phyloP scores from a whole-genome alignment of 2,329 filamentous ascomycete species.

The Penicillium sp. region DNA sequence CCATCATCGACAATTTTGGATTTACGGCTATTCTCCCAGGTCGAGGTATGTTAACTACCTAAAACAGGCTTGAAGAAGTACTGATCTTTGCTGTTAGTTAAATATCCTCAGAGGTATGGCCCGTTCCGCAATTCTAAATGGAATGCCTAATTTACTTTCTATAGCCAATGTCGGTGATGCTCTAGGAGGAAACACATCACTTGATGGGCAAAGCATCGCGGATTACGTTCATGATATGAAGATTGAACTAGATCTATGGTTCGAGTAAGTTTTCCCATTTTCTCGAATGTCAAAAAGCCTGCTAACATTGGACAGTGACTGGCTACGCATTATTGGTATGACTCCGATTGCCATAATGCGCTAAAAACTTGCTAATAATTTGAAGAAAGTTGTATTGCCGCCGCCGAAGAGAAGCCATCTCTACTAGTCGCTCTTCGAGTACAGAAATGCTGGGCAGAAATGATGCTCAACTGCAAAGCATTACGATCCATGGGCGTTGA shows the following conservation, averaged over 20 bases:
- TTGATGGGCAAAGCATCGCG: slow-evolving; percentile 37
- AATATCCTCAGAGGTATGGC: slow-evolving; percentile 40
- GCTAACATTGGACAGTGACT: slow-evolving; percentile 27
- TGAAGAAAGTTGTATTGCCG: slow-evolving; percentile 26
- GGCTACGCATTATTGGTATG: slow-evolving; percentile 36
- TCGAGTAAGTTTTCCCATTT: slow-evolving; percentile 30
- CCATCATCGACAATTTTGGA: slow-evolving; percentile 47
- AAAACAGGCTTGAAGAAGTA: not conserved
- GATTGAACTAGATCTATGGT: slow-evolving; percentile 51
- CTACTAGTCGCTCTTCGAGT: slow-evolving; percentile 49
- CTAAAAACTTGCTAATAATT: not conserved
- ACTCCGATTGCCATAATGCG: too few species aligned
- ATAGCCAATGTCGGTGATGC: slow-evolving; percentile 38
- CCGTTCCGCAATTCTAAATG: too few species aligned
- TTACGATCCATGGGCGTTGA: slow-evolving; percentile 49
- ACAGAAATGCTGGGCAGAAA: slow-evolving; percentile 54
- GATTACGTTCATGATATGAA: slow-evolving; percentile 45
- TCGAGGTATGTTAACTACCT: slow-evolving; percentile 35
- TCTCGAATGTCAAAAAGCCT: too few species aligned
- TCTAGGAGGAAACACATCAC: slow-evolving; percentile 22
- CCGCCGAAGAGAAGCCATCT: slow-evolving; percentile 34
- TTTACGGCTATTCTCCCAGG: slow-evolving; percentile 52
- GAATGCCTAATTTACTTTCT: not conserved
- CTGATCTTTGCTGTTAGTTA: slow-evolving; percentile 27
- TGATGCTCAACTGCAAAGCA: slow-evolving; percentile 52